These are phyloP conservation scores for Psilocybe mexicana DNA, from an alignment of 1,284 basidiomycete species.

Conservation along the genomic window DNA sequence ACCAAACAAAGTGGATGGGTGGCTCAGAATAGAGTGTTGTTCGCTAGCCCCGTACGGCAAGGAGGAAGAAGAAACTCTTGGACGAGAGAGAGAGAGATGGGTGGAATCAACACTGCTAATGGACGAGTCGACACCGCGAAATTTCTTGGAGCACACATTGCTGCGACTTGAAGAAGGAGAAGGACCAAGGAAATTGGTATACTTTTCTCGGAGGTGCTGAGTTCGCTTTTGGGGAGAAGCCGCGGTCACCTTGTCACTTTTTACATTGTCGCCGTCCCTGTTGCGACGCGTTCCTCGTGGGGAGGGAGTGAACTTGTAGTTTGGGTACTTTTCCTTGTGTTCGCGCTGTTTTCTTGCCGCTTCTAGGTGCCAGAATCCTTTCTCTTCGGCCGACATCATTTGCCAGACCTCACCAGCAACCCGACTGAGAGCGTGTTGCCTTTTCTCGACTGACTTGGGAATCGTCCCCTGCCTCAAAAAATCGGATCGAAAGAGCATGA, in stretches of 20 bases:
- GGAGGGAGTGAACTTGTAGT: conserved; percentile 47
- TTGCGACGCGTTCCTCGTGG: conserved; percentile 30
- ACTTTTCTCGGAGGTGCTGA: conserved; percentile 6
- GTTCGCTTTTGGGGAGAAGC: neutral
- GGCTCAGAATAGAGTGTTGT: conserved; percentile 27
- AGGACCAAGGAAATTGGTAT: conserved; percentile 8
- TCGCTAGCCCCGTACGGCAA: no score
- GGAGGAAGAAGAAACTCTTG: neutral
- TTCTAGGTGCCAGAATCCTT: conserved; percentile 43
- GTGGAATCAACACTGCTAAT: neutral
- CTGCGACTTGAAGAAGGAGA: conserved; percentile 6
- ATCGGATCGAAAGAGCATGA: conserved; percentile 80
- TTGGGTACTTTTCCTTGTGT: conserved; percentile 43
- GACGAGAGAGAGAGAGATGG: neutral
- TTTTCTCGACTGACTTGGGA: conserved; percentile 41
- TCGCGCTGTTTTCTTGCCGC: conserved; percentile 38
- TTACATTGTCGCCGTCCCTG: conserved; percentile 18
- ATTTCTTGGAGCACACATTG: conserved; percentile 10
- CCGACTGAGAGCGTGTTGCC: conserved; percentile 60
- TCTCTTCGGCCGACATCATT: conserved; percentile 40
- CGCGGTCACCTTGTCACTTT: neutral
- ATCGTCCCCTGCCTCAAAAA: conserved; percentile 50
- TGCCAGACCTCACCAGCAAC: conserved; percentile 59
- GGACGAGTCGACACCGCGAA: conserved; percentile 2
- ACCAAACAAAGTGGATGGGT: conserved; percentile 36